Conservation (phyloP, 345 rosid genomes). For the Eucalyptus decipiens region DNA sequence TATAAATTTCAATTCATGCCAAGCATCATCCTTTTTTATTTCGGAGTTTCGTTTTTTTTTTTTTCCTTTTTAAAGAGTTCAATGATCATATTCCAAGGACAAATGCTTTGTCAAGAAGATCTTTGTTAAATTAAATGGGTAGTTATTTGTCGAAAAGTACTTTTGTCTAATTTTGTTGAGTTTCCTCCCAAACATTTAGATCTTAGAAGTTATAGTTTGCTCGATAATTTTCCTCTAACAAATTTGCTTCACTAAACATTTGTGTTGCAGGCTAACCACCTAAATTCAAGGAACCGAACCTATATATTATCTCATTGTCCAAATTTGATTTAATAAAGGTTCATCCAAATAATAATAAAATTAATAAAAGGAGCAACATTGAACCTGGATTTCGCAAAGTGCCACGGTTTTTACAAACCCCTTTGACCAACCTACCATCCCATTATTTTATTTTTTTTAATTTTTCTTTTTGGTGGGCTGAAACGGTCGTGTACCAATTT, state of each 20-base stretch:
- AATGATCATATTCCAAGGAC: fast-evolving
- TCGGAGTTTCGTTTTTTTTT: too few relatives aligned
- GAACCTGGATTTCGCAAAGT: neutral
- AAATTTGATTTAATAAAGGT: neutral
- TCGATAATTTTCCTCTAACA: too few relatives aligned
- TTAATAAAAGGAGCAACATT: neutral
- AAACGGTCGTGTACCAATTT: neutral
- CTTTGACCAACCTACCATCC: neutral
- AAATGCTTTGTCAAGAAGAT: too few relatives aligned
- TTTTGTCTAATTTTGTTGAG: too few relatives aligned
- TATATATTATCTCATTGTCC: neutral
- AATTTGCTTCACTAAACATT: neutral
- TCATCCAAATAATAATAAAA: neutral
- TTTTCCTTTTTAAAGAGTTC: too few relatives aligned
- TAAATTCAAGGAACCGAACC: neutral
- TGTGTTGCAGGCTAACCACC: neutral
- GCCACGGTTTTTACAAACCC: neutral
- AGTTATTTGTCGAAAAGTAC: too few relatives aligned
- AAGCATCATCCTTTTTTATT: too few relatives aligned
- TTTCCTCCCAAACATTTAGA: too few relatives aligned
- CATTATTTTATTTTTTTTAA: neutral
- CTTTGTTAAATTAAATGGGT: fast-evolving
- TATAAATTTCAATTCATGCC: too few relatives aligned
- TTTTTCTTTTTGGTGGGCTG: neutral
- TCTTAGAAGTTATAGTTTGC: too few relatives aligned